A percentile compares a stretch with the other conserved stretches of the same genome.
These are phyloP conservation scores for Apiospora hydei DNA, from an alignment of 2,329 filamentous ascomycete species.

Conservation along the genomic window DNA sequence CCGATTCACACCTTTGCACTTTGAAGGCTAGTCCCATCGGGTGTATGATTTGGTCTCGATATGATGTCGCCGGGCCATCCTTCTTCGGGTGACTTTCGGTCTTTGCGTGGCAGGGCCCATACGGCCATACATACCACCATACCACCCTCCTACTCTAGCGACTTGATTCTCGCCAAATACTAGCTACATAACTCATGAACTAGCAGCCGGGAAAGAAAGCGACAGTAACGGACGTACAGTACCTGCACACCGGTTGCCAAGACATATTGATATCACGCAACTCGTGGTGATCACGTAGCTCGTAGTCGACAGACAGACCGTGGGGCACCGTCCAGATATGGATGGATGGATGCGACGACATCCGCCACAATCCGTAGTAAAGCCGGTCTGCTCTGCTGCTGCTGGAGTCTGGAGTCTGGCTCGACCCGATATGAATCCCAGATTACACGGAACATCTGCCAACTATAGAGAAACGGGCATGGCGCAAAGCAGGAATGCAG, in stretches of 20 bases:
- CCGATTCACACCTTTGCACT: conserved; percentile 5
- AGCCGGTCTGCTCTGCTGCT: conserved; percentile 17
- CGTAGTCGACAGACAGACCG: neutral
- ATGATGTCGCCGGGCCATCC: conserved; percentile 14
- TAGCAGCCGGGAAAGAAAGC: conserved; percentile 3
- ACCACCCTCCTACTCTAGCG: neutral
- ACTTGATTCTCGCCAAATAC: too few relatives aligned
- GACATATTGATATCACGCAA: conserved; percentile 21
- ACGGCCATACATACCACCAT: neutral
- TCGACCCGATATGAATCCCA: conserved; percentile 23
- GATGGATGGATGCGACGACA: conserved; percentile 19
- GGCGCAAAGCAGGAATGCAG: conserved; percentile 11
- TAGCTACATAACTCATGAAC: neutral
- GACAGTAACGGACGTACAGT: neutral
- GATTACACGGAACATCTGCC: conserved; percentile 17
- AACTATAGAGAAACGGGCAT: conserved; percentile 24
- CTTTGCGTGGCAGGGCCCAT: conserved; percentile 13
- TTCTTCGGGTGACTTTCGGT: conserved; percentile 2
- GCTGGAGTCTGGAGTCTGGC: conserved; percentile 1
- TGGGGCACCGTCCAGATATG: conserved; percentile 10
- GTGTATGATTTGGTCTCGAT: neutral
- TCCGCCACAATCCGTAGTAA: conserved; percentile 22
- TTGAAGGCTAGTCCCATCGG: conserved; percentile 4
- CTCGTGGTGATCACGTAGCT: conserved; percentile 3
- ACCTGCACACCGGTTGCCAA: neutral